Evolutionary conservation across 2,329 filamentous ascomycete species (phyloP).

Genomic region (Beauveria sp.): DNA sequence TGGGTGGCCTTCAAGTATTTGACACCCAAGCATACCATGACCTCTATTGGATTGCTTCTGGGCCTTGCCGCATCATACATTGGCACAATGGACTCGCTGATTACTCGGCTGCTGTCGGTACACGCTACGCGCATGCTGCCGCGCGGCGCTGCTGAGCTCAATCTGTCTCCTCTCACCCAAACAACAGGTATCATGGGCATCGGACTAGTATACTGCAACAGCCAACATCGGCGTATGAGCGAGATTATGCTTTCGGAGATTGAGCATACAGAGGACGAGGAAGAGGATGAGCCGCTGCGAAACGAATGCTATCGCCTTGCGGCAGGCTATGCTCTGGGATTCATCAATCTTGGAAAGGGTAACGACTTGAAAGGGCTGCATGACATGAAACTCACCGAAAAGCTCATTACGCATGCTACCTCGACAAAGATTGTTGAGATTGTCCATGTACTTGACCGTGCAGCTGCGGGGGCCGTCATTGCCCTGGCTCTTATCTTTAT

Average conservation of each 20-base stretch:
- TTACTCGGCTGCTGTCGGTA: constrained; percentile 86
- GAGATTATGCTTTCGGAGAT: constrained; percentile 98
- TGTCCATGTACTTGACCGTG: constrained; percentile 87
- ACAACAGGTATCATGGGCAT: constrained; percentile 97
- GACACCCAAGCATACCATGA: constrained; percentile 99
- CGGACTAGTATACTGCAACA: constrained; percentile 86
- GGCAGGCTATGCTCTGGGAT: constrained; percentile 84
- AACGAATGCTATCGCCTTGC: constrained; percentile 96
- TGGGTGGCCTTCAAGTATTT: constrained; percentile 99
- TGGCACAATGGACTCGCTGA: constrained; percentile 93
- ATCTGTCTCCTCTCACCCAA: constrained; percentile 85
- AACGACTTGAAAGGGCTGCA: constrained; percentile 80
- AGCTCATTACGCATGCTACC: constrained; percentile 76
- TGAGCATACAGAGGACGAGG: constrained; percentile 70
- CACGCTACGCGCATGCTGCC: constrained; percentile 94
- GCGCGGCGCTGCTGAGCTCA: constrained; percentile 84
- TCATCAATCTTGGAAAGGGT: constrained; percentile 91
- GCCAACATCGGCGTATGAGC: constrained; percentile 95
- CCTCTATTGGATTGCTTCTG: constrained; percentile 87
- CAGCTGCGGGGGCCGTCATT: constrained; percentile 86
- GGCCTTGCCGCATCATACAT: constrained; percentile 89
- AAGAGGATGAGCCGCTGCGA: constrained; percentile 77
- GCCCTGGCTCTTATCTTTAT: constrained; percentile 90
- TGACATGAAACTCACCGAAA: constrained; percentile 88
- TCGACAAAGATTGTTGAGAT: constrained; percentile 85